These are phyloP conservation scores for Colletotrichum higginsianum DNA, from an alignment of 2,329 filamentous ascomycete species.

Conservation along the genomic window DNA sequence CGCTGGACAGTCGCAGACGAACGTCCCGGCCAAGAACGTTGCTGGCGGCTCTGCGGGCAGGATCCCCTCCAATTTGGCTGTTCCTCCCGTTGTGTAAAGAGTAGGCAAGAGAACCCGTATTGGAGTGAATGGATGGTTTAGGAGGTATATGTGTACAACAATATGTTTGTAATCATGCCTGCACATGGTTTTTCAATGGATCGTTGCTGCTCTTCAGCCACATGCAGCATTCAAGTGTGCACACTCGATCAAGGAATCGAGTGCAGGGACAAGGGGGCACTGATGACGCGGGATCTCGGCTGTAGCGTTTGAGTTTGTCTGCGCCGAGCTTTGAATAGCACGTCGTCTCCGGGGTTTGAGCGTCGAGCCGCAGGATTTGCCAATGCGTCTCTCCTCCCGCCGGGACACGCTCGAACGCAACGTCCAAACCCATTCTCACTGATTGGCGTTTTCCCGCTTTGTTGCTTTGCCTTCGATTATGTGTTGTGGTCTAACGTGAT, in stretches of 20 bases:
- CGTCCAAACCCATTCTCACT: not conserved
- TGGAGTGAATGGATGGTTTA: not conserved
- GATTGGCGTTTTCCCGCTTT: too few species aligned
- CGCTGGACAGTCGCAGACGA: constrained; percentile 16
- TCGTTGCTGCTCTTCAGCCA: not conserved
- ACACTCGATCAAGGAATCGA: not conserved
- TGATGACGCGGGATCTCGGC: constrained; percentile 25
- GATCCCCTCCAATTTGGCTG: constrained; percentile 26
- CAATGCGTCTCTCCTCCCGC: not conserved
- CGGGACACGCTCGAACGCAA: not conserved
- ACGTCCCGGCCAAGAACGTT: constrained; percentile 38
- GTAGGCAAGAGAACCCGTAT: not conserved
- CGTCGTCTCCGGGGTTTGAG: not conserved
- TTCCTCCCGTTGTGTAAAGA: constrained; percentile 15
- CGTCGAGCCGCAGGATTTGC: not conserved
- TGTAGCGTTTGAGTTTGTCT: not conserved
- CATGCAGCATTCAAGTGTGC: not conserved
- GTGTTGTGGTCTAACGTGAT: not conserved
- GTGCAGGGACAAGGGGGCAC: not conserved
- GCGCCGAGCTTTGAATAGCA: constrained; percentile 4
- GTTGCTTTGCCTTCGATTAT: too few species aligned
- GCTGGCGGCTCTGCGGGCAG: constrained; percentile 22
- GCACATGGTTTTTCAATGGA: not conserved
- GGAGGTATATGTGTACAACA: not conserved
- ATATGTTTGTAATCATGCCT: not conserved